Conservation (phyloP, 2,329 filamentous ascomycete species). For the Lachnellula cervina region DNA sequence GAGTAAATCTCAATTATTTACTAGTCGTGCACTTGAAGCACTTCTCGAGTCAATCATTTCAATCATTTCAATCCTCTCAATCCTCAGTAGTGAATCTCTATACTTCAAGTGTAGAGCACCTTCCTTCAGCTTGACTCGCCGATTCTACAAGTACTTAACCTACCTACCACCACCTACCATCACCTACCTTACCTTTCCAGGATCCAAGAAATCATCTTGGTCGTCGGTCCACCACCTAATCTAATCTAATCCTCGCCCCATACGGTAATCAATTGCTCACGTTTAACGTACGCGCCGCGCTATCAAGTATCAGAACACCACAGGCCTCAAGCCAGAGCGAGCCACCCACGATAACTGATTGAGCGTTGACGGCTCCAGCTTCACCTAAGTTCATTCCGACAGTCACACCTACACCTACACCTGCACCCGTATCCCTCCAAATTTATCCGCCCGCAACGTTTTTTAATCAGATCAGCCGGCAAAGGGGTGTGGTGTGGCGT, state of each 20-base stretch:
- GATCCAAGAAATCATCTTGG: neutral
- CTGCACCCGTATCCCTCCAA: neutral
- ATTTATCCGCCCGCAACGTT: slow-evolving; percentile 9
- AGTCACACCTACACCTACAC: neutral
- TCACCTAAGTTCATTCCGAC: neutral
- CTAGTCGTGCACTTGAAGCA: too few relatives aligned
- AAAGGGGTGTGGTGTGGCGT: neutral
- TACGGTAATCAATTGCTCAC: slow-evolving; percentile 2
- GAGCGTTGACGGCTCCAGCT: neutral
- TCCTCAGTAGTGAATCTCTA: too few relatives aligned
- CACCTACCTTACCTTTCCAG: too few relatives aligned
- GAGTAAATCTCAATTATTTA: too few relatives aligned
- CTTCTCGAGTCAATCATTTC: too few relatives aligned
- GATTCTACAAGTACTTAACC: too few relatives aligned
- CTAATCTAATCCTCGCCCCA: too few relatives aligned
- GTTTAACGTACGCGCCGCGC: neutral
- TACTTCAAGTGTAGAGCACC: too few relatives aligned
- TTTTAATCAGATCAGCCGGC: neutral
- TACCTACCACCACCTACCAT: too few relatives aligned
- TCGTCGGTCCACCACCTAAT: neutral
- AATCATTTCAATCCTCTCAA: too few relatives aligned
- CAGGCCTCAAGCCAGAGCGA: neutral
- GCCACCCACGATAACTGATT: slow-evolving; percentile 4
- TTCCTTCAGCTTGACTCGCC: too few relatives aligned
- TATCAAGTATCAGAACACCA: neutral